Evolutionary conservation across 768 basidiomycete species (phyloP), one percentile per base, ranked within the genome.

Genomic region (Tulasnella sp.): DNA sequence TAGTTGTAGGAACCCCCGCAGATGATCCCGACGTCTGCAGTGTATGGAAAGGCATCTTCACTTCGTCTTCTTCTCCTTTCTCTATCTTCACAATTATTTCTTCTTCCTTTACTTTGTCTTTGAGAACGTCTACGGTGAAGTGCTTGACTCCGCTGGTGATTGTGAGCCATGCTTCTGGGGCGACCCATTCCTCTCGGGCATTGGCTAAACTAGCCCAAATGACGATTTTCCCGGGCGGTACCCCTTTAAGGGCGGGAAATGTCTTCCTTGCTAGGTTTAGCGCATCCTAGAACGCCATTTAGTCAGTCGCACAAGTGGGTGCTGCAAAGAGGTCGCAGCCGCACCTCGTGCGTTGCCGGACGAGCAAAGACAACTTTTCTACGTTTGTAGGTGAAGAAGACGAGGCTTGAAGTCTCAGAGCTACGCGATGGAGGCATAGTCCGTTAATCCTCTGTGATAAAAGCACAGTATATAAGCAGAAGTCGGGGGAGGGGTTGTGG

Each of bases 81-180:
- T 37, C 37, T 37, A 37, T 24, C 9, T 60, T 22, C 9, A 9
- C 22, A 2, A 2, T 28, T 60, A 20, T 22, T 22, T 20, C 58
- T 28, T 60, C 28, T 22, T 60, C 58, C 24, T 60, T 28, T 14
- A 60, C 9, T 2, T 37, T 37, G 37, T 37, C 37, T 24, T 22
- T 22, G 58, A 87, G 84, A 1, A 83, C n/a, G 3, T 24, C 58
- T 24, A 60, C 18, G n/a, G 22, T 60, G 14, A 60, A 60, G 28
- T 28, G 9, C 3, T 60, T 60, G 58, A n/a, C 58, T 22, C 58
- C 58, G 58, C 22, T 22, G 22, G 58, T n/a, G 28, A 22, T 22
- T 28, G 24, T 14, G 7, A 20, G 14, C 58, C 58, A 60, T 9
- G 58, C 58, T 18, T 60, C 58, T 60, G 58, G 58, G 9, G 58